A percentile compares a stretch with the other conserved stretches of the same genome.
phyloP scores from a whole-genome alignment of 352 stramenopile genomes.

The Pelagophyceae sp. region DNA sequence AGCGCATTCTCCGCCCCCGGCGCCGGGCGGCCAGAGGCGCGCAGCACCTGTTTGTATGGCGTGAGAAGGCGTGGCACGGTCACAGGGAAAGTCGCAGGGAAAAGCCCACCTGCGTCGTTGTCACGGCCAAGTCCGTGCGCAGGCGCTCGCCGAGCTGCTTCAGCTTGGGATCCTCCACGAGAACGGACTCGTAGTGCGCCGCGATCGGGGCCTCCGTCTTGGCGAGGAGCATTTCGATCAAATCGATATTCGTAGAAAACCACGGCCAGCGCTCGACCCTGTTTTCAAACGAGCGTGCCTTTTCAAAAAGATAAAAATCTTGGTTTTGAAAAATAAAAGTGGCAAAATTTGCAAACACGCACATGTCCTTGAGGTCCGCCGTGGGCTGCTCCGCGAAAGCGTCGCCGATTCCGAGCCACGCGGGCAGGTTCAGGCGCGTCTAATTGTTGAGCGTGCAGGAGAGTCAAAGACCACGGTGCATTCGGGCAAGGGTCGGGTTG shows the following conservation, averaged over 20 bases:
- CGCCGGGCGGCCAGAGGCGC: constrained; percentile 47
- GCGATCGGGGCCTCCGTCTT: constrained; percentile 66
- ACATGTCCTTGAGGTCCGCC: constrained; percentile 48
- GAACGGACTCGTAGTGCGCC: constrained; percentile 60
- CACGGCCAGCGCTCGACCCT: constrained; percentile 71
- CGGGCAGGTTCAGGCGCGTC: constrained; percentile 60
- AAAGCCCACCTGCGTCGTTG: too few species aligned
- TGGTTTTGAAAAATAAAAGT: background rate
- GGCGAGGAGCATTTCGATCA: constrained; percentile 70
- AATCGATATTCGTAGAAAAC: constrained; percentile 65
- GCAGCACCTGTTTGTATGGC: too few species aligned
- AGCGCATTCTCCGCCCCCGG: constrained; percentile 52
- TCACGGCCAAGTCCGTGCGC: constrained; percentile 46
- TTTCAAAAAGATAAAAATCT: background rate
- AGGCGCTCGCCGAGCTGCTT: constrained; percentile 53
- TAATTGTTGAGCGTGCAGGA: too few species aligned
- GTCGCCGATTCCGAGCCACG: constrained; percentile 64
- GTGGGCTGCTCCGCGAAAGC: constrained; percentile 44
- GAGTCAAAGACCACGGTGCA: too few species aligned
- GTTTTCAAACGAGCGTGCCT: constrained; percentile 38
- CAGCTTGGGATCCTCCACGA: constrained; percentile 49
- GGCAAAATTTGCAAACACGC: constrained; percentile 34
- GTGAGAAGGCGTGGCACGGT: too few species aligned
- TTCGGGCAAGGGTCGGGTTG: too few species aligned
- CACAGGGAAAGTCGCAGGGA: too few species aligned